A percentile compares a stretch with the other conserved stretches of the same genome.
phyloP scores from a whole-genome alignment of 768 basidiomycete species.

The Coprinopsis marcescibilis region DNA sequence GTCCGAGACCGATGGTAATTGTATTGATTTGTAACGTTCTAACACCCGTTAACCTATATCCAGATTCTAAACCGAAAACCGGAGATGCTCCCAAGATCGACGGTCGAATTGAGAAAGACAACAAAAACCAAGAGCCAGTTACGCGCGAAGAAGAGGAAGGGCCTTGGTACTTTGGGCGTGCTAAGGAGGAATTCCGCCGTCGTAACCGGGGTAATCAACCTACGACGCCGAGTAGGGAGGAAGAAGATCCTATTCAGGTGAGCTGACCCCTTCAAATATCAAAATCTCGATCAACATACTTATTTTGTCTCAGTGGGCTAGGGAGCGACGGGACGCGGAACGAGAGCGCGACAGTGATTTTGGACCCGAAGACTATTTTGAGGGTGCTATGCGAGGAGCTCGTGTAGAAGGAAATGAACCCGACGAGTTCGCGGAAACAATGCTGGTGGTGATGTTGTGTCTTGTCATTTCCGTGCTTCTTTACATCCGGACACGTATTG shows the following conservation, averaged over 20 bases:
- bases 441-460: constrained; percentile 70
- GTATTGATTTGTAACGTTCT: neutral
- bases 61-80: constrained; percentile 17
- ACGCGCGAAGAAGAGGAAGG: constrained; percentile 52
- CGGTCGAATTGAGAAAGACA: constrained; percentile 25
- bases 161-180: constrained; percentile 80
- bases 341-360: constrained; percentile 69
- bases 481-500: constrained; percentile 74
- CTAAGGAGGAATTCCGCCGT: constrained; percentile 69
- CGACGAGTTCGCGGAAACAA: constrained; percentile 76
- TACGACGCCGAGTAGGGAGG: constrained; percentile 30
- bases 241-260: constrained; percentile 71
- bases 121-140: constrained; percentile 27
- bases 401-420: constrained; percentile 56
- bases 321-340: constrained; percentile 66
- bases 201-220: constrained; percentile 41
- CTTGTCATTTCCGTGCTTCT: constrained; percentile 67
- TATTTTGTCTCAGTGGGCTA: constrained; percentile 59
- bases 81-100: constrained; percentile 36
- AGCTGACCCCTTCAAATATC: constrained; percentile 13
- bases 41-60: neutral
- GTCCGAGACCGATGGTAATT: constrained; percentile 33
- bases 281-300: constrained; percentile 2
- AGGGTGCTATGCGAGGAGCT: constrained; percentile 55
- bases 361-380: constrained; percentile 80